phyloP scores from a whole-genome alignment of 257 asterid species.

The Linderniella brevidens region DNA sequence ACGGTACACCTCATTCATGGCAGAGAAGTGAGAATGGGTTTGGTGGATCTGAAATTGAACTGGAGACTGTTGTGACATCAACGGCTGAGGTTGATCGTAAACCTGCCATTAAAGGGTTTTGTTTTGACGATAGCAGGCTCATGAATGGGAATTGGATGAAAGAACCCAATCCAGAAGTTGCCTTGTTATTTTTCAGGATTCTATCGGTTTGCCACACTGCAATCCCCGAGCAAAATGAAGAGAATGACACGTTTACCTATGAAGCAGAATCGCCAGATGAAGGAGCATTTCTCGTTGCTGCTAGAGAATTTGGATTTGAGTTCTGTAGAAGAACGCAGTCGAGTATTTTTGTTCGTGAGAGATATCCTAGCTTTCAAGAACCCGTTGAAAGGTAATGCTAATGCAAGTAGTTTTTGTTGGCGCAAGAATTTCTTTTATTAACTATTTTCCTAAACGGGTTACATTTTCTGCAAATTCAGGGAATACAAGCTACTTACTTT shows the following conservation, averaged over 20 bases:
- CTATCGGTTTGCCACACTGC: conserved; percentile 87
- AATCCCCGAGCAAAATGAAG: conserved; percentile 76
- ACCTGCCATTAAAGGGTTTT: conserved; percentile 63
- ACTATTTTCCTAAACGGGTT: conserved; percentile 10
- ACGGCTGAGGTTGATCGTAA: conserved; percentile 30
- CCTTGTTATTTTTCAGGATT: conserved; percentile 65
- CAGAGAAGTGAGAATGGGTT: conserved; percentile 20
- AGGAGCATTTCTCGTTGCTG: conserved; percentile 9
- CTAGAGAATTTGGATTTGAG: conserved; percentile 55
- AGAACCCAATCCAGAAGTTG: conserved; percentile 48
- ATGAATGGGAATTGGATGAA: conserved; percentile 81
- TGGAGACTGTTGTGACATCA: conserved; percentile 46
- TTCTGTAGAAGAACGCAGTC: conserved; percentile 87
- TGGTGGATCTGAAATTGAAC: conserved; percentile 50
- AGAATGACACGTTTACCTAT: conserved; percentile 45
- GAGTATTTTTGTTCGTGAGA: conserved; percentile 60
- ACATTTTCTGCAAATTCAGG: conserved; percentile 27
- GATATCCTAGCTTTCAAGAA: conserved; percentile 41
- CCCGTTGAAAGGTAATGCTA: conserved; percentile 6
- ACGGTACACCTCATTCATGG: conserved; percentile 24
- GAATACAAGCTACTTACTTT: conserved; percentile 86
- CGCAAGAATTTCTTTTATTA: conserved; percentile 7
- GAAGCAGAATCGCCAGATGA: conserved; percentile 84
- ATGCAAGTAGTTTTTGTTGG: neutral
- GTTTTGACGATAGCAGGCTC: conserved; percentile 82